Conservation (phyloP, 2,329 filamentous ascomycete species). For the Talaromyces amestolkiae region DNA sequence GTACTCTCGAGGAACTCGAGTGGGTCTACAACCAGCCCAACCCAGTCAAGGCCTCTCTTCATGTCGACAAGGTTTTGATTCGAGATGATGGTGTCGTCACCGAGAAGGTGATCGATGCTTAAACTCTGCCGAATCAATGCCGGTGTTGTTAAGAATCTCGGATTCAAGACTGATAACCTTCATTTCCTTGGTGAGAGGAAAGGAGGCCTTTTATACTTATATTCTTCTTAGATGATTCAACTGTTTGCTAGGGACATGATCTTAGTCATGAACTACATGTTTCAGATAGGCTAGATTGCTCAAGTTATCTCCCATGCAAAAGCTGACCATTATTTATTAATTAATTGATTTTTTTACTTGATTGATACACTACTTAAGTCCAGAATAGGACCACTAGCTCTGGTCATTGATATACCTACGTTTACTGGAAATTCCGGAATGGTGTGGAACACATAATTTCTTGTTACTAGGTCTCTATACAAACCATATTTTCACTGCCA, state of each 20-base stretch:
- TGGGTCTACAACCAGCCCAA: constrained; percentile 18
- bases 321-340: not conserved
- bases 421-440: not conserved
- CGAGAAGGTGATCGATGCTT: constrained; percentile 43
- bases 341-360: not conserved
- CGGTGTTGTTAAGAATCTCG: not conserved
- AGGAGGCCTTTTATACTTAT: not conserved
- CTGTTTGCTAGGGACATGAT: not conserved
- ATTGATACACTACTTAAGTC: not conserved
- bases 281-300: not conserved
- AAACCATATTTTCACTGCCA: no score
- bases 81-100: constrained; percentile 47
- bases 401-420: not conserved
- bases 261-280: not conserved
- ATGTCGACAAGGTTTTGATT: constrained; percentile 50
- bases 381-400: not conserved
- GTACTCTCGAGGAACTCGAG: constrained; percentile 19
- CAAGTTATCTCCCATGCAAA: not conserved
- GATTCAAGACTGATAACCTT: not conserved
- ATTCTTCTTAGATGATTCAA: not conserved
- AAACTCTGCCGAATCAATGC: not conserved
- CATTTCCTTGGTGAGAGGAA: constrained; percentile 4
- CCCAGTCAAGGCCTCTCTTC: constrained; percentile 49
- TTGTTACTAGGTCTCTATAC: no score
- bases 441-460: not conserved